These are phyloP conservation scores for Verticillium alfalfae DNA, from an alignment of 2,329 filamentous ascomycete species.

Conservation along the genomic window DNA sequence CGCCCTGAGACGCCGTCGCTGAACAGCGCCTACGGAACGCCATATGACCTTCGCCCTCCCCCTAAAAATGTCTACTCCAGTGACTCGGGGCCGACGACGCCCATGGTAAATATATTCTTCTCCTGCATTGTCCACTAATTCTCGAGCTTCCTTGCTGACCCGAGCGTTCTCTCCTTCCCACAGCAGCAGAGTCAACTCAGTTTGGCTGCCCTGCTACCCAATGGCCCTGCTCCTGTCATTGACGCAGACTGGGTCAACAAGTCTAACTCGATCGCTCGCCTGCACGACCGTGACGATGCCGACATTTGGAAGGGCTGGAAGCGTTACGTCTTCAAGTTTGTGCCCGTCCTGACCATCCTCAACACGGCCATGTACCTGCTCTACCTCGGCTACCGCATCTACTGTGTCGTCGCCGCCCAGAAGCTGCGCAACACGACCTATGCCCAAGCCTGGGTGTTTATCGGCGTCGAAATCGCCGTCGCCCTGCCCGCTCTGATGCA, in stretches of 20 bases:
- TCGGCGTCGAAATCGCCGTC: slow-evolving; percentile 46
- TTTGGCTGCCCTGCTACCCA: slow-evolving; percentile 30
- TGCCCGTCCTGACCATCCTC: slow-evolving; percentile 31
- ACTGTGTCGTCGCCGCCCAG: slow-evolving; percentile 47
- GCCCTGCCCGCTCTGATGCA: slow-evolving; percentile 51
- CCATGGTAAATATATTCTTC: slow-evolving; percentile 14
- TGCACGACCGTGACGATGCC: slow-evolving; percentile 35
- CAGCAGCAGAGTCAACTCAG: slow-evolving; percentile 31
- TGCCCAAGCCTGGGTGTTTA: slow-evolving; percentile 51
- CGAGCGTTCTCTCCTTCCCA: neutral
- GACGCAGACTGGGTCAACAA: slow-evolving; percentile 25
- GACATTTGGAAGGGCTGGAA: slow-evolving; percentile 41
- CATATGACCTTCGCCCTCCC: slow-evolving; percentile 12
- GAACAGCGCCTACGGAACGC: slow-evolving; percentile 19
- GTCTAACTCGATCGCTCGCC: slow-evolving; percentile 26
- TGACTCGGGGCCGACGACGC: slow-evolving; percentile 15
- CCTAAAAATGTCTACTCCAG: slow-evolving; percentile 11
- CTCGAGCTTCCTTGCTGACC: neutral
- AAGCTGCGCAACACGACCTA: slow-evolving; percentile 30
- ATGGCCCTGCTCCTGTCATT: slow-evolving; percentile 18
- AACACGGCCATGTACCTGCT: slow-evolving; percentile 35
- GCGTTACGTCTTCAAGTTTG: slow-evolving; percentile 29
- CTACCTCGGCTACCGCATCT: slow-evolving; percentile 46
- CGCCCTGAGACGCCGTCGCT: slow-evolving; percentile 22
- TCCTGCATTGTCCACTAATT: neutral